Evolutionary conservation across 2,329 filamentous ascomycete species (phyloP), one percentile per base, ranked within the genome.

Genomic region (Epicoccum nigrum): DNA sequence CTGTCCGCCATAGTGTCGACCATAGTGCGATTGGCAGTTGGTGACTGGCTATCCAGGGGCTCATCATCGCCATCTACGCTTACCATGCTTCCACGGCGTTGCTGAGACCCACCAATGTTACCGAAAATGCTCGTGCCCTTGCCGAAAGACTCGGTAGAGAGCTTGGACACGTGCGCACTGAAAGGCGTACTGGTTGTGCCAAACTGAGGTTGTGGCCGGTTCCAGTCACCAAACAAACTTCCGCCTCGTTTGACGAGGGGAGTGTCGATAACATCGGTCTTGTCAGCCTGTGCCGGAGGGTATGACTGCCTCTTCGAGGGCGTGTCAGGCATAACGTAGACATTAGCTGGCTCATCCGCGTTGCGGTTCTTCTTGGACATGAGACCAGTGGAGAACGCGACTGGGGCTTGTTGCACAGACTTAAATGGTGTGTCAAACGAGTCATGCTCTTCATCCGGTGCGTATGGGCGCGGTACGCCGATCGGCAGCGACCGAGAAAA

Each of bases 351-450:
- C 43, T 90, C 83, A 60, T 97, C 90, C 0, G 87, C 83, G 70
- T 79, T 76, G 50, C 90, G 87, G 67, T 94, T 95, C 73, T 95
- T 90, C 77, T 99, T 99, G 9, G 94, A 97, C 45, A 99, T 88
- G 21, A 99, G 79, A 16, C 67, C 67, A 0, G 94, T 97, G 1
- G 94, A 97, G 80, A 91, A 92, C 74, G 92, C 92, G 32, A 89
- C 86, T 25, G 89, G 87, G 21, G 52, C 51, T 17, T 92, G 88
- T 67, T 87, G 91, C 7, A 85, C 88, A 42, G 84, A 79, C 72
- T 90, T 92, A 75, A 89, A 94, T 0, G 90, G 90, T 0, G 90
- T 95, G 25, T 87, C 86, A 60, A 90, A 86, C 4, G 79, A 81
- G 16, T 79, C 80, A 2, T 77, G 71, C 44, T 79, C 76, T 6